Base-by-base conservation (phyloP, 352 stramenopile species). In the Globisporangium yorkense region DNA sequence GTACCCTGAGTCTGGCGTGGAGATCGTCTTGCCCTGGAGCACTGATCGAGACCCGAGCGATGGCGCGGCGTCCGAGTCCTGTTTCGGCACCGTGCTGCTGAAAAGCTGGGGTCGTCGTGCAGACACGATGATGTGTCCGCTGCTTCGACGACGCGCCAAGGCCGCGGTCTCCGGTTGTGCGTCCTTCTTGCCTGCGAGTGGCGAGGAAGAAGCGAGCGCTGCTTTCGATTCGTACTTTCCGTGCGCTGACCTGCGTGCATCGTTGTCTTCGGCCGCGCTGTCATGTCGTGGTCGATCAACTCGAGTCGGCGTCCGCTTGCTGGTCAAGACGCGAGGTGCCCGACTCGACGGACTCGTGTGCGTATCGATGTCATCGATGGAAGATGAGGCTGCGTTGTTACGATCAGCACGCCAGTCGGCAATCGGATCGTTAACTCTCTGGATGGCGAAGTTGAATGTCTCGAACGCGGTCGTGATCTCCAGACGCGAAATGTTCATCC, bases 321-420 rank as follows among this genome's bases (percentile, higher is more conserved):
- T 62, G 21, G 35, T 59, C 21, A 70, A 33, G 13, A 73, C 51
- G 29, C 47, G 65, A 24, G 56, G 43, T 10, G 40, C 21, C 33
- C 48, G 49, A 31, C 45, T 24, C 5, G 45, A 40, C 48, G 50
- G 63, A 54, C 51, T 51, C 31, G 50, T 45, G 5, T 53, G 49
- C 49, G 57, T 62, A 24, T 49, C 44, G 18, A 55, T 65, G 2
- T 16, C 24, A 18, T 59, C 16, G n/a, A 47, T 56, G n/a, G 31
- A 31, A 49, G 53, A 63, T 21, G 48, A 57, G 20, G 59, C 20
- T 16, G 43, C 1, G n/a, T 9, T 41, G 43, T 16, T 47, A 16
- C 6, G 3, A 8, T 24, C 41, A 5, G 16, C 7, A 0, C n/a
- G 9, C 20, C 7, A 8, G n/a, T 15, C 9, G 10, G 20, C 8